A percentile compares a stretch with the other conserved stretches of the same genome.
These are phyloP conservation scores for Babesia ovata DNA, from an alignment of 169 alveolate species.

Conservation along the genomic window DNA sequence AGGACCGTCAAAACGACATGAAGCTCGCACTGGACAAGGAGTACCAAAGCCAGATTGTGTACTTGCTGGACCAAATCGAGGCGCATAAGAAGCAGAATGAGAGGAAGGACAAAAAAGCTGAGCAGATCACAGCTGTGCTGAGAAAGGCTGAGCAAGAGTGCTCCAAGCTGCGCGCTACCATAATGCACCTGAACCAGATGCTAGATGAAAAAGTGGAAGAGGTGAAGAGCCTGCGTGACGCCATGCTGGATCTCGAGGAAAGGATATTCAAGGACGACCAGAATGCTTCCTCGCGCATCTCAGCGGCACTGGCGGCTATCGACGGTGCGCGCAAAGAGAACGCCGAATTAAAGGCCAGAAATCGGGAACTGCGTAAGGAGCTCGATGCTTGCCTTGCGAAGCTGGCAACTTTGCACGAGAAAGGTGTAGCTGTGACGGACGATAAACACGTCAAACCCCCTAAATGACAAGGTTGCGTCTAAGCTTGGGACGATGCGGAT, in stretches of 20 bases:
- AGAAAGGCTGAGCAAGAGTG: slow-evolving; percentile 32
- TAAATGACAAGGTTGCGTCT: no score
- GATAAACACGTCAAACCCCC: background rate
- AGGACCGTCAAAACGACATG: slow-evolving; percentile 27
- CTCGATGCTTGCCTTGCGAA: background rate
- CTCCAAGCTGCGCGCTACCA: slow-evolving; percentile 12
- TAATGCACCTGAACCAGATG: slow-evolving; percentile 1
- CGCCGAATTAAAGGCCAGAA: slow-evolving; percentile 10
- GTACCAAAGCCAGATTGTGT: slow-evolving; percentile 37
- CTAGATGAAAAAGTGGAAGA: slow-evolving; percentile 24
- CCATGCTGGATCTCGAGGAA: slow-evolving; percentile 48
- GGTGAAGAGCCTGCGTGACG: slow-evolving; percentile 12
- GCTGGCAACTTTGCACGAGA: background rate
- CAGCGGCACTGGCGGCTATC: slow-evolving; percentile 13
- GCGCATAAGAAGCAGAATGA: slow-evolving; percentile 6
- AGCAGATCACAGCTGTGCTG: slow-evolving; percentile 18
- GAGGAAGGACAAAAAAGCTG: slow-evolving; percentile 34
- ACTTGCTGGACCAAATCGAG: slow-evolving; percentile 40
- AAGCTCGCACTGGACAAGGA: slow-evolving; percentile 48
- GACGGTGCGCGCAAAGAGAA: slow-evolving; percentile 20
- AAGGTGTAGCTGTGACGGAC: background rate
- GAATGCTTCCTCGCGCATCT: slow-evolving; percentile 26
- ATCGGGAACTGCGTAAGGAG: slow-evolving; percentile 6
- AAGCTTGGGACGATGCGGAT: no score
- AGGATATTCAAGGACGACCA: slow-evolving; percentile 31